A percentile compares a stretch with the other conserved stretches of the same genome.
Evolutionary conservation across 1,284 basidiomycete genomes (phyloP).

Genomic region (Moesziomyces aphidis): DNA sequence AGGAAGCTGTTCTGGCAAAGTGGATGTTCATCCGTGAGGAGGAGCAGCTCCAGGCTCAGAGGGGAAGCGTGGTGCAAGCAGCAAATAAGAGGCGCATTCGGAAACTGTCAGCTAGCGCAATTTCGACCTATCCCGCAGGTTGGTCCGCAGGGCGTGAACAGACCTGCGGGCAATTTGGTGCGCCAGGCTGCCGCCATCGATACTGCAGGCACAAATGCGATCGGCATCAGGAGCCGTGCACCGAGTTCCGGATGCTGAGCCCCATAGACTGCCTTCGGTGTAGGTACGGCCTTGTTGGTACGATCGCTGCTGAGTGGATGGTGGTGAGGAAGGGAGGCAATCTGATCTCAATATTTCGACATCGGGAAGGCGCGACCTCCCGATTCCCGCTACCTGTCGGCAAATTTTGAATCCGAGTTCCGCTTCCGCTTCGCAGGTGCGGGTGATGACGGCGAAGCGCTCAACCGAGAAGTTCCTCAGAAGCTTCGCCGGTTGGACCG

Average conservation of each 20-base stretch:
- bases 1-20: background rate
- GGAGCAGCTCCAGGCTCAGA: background rate
- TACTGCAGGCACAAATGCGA: background rate
- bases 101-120: constrained; percentile 27
- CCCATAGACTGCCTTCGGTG: too few relatives aligned
- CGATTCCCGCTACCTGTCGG: constrained; percentile 15
- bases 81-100: constrained; percentile 2
- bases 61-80: background rate
- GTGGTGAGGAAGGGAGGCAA: too few relatives aligned
- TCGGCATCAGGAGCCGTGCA: background rate
- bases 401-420: constrained; percentile 35
- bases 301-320: too few relatives aligned
- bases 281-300: too few relatives aligned
- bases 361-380: background rate
- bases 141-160: constrained; percentile 1
- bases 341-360: background rate
- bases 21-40: constrained; percentile 15
- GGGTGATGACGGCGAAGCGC: constrained; percentile 22
- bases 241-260: too few relatives aligned
- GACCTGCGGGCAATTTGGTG: background rate
- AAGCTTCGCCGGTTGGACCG: background rate
- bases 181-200: background rate
- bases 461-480: constrained; percentile 30
- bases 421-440: too few relatives aligned
- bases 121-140: constrained; percentile 27